Evolutionary conservation across 2,329 filamentous ascomycete species (phyloP).

Genomic region (Phialophora expanda): DNA sequence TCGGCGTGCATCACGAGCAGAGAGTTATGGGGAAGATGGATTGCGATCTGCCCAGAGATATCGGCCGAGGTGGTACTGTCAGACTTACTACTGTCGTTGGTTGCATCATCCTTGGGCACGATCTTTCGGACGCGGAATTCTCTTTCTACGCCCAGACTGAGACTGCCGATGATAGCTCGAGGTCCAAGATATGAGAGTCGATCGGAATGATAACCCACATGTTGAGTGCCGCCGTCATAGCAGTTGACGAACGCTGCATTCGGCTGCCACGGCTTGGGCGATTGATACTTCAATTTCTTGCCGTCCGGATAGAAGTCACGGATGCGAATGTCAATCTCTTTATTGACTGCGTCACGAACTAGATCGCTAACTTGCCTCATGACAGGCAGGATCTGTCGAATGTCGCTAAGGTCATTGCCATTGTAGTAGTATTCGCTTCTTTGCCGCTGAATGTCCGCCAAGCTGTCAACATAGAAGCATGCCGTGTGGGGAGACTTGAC

Average conservation of each 20-base stretch:
- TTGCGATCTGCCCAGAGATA: slow-evolving; percentile 82
- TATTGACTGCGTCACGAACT: slow-evolving; percentile 78
- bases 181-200: slow-evolving; percentile 93
- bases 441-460: slow-evolving; percentile 71
- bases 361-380: slow-evolving; percentile 71
- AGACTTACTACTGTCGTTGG: slow-evolving; percentile 33
- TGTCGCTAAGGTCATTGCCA: slow-evolving; percentile 73
- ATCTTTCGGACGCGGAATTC: slow-evolving; percentile 87
- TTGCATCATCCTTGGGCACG: slow-evolving; percentile 62
- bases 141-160: slow-evolving; percentile 88
- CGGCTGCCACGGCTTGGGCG: slow-evolving; percentile 71
- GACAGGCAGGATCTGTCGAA: slow-evolving; percentile 75
- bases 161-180: slow-evolving; percentile 81
- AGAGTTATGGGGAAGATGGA: slow-evolving; percentile 93
- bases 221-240: slow-evolving; percentile 80
- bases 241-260: slow-evolving; percentile 96
- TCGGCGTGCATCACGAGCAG: slow-evolving; percentile 95
- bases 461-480: slow-evolving; percentile 79
- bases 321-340: slow-evolving; percentile 75
- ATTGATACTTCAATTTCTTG: slow-evolving; percentile 76
- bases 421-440: slow-evolving; percentile 86
- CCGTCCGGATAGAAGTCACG: slow-evolving; percentile 68
- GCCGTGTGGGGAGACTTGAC: slow-evolving; percentile 85
- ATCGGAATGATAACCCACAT: slow-evolving; percentile 90
- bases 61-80: slow-evolving; percentile 54